Conservation (phyloP, 1,284 basidiomycete genomes). For the Pisolithus thermaeus region DNA sequence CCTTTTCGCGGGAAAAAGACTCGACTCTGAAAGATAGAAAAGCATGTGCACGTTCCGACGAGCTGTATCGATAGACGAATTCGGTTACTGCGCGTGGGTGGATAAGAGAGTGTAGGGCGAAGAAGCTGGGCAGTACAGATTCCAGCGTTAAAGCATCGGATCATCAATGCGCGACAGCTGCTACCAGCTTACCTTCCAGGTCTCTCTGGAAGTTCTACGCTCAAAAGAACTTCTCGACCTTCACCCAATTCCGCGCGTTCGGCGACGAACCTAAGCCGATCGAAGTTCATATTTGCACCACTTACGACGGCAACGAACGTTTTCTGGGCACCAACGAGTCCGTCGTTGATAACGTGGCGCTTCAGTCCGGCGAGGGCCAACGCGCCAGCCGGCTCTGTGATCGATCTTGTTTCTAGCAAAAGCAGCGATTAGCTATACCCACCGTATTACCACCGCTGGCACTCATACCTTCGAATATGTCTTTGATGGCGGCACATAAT, state of each 20-base stretch:
- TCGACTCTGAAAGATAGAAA: constrained; percentile 89
- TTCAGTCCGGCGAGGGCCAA: constrained; percentile 91
- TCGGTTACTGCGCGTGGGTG: constrained; percentile 94
- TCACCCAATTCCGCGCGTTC: constrained; percentile 98
- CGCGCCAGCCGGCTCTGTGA: constrained; percentile 97
- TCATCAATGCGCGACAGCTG: constrained; percentile 1
- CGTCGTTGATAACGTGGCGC: constrained; percentile 78
- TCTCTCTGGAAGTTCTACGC: constrained; percentile 88
- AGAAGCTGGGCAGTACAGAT: constrained; percentile 55
- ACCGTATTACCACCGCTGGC: neutral
- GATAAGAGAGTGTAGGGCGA: constrained; percentile 82
- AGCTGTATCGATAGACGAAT: constrained; percentile 88
- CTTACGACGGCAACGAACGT: constrained; percentile 89
- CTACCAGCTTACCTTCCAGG: constrained; percentile 69
- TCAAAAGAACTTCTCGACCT: constrained; percentile 87
- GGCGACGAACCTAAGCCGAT: constrained; percentile 91
- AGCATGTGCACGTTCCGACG: constrained; percentile 69
- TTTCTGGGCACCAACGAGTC: constrained; percentile 77
- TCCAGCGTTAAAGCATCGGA: constrained; percentile 6
- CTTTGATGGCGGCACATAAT: constrained; percentile 98
- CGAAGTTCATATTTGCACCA: constrained; percentile 99
- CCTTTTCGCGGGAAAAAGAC: constrained; percentile 54
- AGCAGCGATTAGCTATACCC: constrained; percentile 2
- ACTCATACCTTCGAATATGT: constrained; percentile 88
- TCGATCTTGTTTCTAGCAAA: constrained; percentile 78